Evolutionary conservation across 116 monocot genomes (phyloP), one percentile per base, ranked within the genome.

Genomic region (Iris pallida): DNA sequence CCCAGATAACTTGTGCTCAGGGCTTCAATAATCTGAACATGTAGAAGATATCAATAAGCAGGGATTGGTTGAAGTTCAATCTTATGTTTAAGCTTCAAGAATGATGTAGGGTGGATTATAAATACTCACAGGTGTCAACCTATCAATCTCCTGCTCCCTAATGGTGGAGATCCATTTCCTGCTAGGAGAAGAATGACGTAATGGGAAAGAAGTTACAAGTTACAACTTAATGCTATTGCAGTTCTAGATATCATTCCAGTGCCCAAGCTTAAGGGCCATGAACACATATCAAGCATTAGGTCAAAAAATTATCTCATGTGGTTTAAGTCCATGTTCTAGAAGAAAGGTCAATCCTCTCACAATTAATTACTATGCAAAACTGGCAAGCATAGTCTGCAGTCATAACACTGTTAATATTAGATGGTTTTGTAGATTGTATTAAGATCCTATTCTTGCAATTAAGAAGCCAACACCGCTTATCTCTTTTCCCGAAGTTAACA

Each of bases 151-250:
- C 65, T 86, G 79, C 45, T 93, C 93, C 69, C 67, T 81, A 53
- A 90, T 81, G 14, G 80, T 88, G 41, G 92, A 74, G 16, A 82
- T 84, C 98, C 93, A 93, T 72, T 90, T 88, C 76, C 98, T 99
- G 85, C 53, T 14, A 72, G 13, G 49, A 65, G 45, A 46, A 59
- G 6, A 17, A 30, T 30, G 30, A 30, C 30, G 3, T 30, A 30
- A 30, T 30, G 30, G 30, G 30, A 30, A 30, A 30, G 3, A 0
- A 30, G 30, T 30, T 30, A 30, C 30, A 30, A 59, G 3, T 8
- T 59, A 59, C 40, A 59, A 59, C 11, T 46, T 63, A 13, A 64
- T 13, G 13, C 9, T 12, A 47, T 5, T 45, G 18, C 64, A 47
- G 45, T 19, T 20, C 11, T 11, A 47, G 17, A 14, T 16, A 47